Conservation (phyloP, 148 eudicot species). For the Camellia sinensis region DNA sequence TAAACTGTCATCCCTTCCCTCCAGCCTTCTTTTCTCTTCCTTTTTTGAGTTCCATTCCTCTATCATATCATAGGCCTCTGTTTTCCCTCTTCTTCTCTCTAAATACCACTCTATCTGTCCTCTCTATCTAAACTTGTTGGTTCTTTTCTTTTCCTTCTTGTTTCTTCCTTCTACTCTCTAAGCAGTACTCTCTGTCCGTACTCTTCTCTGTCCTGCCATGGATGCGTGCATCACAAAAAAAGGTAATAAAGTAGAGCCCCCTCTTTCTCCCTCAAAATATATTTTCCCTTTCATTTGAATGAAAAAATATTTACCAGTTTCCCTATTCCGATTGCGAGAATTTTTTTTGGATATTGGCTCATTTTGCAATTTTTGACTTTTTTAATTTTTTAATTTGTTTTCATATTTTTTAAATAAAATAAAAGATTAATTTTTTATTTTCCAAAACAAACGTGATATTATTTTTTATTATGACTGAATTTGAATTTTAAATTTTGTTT, state of each 20-base stretch:
- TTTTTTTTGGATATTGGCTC: too few species aligned
- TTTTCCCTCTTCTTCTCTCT: neutral
- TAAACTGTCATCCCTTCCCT: neutral
- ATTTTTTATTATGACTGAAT: too few species aligned
- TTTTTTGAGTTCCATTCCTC: conserved; percentile 6
- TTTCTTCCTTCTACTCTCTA: conserved; percentile 4
- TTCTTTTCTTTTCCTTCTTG: conserved; percentile 1
- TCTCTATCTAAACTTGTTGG: neutral
- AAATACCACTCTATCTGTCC: neutral
- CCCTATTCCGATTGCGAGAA: too few species aligned
- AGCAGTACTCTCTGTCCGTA: conserved; percentile 17
- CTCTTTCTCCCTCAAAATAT: conserved; percentile 6
- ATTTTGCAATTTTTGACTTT: too few species aligned
- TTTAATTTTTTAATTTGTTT: too few species aligned
- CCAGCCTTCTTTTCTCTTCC: conserved; percentile 11
- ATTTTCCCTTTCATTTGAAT: neutral
- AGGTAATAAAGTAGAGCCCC: conserved; percentile 22
- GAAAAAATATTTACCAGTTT: too few species aligned
- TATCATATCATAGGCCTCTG: neutral
- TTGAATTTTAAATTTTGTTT: too few species aligned
- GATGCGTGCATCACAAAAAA: conserved; percentile 35
- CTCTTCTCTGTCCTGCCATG: conserved; percentile 27
- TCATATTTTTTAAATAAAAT: too few species aligned
- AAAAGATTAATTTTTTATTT: too few species aligned
- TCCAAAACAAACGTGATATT: too few species aligned